Base-by-base conservation (phyloP, 2,329 filamentous ascomycete species). In the Nigrospora oryzae region DNA sequence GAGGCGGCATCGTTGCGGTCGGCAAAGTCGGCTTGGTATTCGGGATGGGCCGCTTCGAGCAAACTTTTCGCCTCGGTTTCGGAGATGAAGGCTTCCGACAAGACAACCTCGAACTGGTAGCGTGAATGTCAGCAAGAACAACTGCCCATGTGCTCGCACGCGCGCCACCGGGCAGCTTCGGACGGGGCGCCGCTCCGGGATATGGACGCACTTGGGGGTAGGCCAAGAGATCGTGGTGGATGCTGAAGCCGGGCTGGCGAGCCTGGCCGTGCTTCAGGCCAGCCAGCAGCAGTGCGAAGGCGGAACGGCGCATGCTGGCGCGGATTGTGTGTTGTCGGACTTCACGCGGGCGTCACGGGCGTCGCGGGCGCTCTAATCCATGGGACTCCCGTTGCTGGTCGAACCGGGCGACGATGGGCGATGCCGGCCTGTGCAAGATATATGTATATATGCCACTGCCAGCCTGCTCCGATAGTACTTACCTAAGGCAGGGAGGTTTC, bases 211-310 rank as follows among this genome's bases (percentile, higher is more conserved):
- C 87, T 75, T 93, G 88, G 11, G 90, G 90, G 65, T 85, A 89
- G 15, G 89, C 89, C 46, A 95, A 75, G 42, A 95, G 65, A 61
- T 96, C 90, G 60, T 95, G 88, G 57, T 93, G 83, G 46, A 95
- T 86, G 67, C 84, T 95, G 69, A 95, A 95, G 44, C 71, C 67
- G 8, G 68, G 69, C 38, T 74, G 71, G 38, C 71, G 69, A 53
- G 74, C 76, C 51, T 54, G 56, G 53, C 63, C 66, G 30, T 76
- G 65, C 61, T 66, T 71, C 51, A 69, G 53, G 40, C 50, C 51
- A 49, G 59, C 57, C 38, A 67, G 67, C 46, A 77, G 57, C 39
- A 78, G 54, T 13, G 67, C 52, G 43, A 76, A 46, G 46, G 65
- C 62, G 54, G 67, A 59, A 60, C 68, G 70, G 66, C 74, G 73